A percentile compares a stretch with the other conserved stretches of the same genome.
These are phyloP conservation scores for Globisporangium perplexum DNA, from an alignment of 352 stramenopile genomes.

Conservation along the genomic window DNA sequence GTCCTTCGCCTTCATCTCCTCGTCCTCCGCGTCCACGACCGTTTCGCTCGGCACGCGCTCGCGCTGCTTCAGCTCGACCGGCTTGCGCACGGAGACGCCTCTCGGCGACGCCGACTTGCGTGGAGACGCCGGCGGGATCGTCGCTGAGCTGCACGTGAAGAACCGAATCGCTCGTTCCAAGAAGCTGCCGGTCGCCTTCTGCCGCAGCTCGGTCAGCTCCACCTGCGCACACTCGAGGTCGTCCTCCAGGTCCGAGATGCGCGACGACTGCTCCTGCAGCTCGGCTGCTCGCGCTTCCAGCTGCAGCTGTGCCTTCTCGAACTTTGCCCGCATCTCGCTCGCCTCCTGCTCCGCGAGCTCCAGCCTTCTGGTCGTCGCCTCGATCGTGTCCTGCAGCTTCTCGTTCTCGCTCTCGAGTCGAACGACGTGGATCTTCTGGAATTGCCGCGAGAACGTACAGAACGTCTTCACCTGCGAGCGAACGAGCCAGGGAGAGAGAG, in stretches of 20 bases:
- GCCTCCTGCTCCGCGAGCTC: conserved; percentile 36
- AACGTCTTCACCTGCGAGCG: conserved; percentile 39
- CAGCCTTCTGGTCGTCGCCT: conserved; percentile 35
- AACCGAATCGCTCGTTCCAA: conserved; percentile 81
- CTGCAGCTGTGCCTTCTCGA: conserved; percentile 47
- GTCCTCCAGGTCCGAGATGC: conserved; percentile 51
- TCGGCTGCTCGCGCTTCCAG: conserved; percentile 46
- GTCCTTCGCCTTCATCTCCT: conserved; percentile 51
- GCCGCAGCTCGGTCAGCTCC: conserved; percentile 43
- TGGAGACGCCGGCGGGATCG: conserved; percentile 38
- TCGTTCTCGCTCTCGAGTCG: conserved; percentile 68
- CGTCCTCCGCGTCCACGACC: conserved; percentile 33
- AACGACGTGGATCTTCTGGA: conserved; percentile 63
- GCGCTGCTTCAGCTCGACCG: conserved; percentile 18
- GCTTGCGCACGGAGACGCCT: conserved; percentile 25
- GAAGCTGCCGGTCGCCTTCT: conserved; percentile 27
- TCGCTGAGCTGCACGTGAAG: conserved; percentile 73
- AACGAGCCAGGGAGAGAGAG: too few species aligned
- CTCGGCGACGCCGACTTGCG: conserved; percentile 10
- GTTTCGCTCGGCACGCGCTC: conserved; percentile 26
- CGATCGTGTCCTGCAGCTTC: conserved; percentile 31
- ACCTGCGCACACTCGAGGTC: conserved; percentile 44
- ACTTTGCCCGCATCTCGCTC: conserved; percentile 35
- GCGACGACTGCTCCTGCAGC: conserved; percentile 51
- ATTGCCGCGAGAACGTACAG: conserved; percentile 51